These are phyloP conservation scores for Geosiphon pyriformis DNA, from an alignment of 192 early-diverging fungal species.

Conservation along the genomic window DNA sequence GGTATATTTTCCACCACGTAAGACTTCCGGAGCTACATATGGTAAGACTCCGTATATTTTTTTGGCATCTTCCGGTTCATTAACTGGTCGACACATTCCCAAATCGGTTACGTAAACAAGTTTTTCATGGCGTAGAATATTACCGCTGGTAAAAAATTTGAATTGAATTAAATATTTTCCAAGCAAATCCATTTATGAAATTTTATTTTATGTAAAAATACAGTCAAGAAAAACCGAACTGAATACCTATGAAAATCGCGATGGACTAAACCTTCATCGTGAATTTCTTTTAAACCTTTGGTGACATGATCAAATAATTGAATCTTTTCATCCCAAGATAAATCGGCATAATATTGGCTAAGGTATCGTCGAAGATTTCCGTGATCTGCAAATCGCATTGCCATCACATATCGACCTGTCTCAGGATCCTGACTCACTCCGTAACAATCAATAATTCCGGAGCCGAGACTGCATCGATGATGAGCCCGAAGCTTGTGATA, in stretches of 20 bases:
- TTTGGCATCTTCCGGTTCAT: slow-evolving; percentile 4
- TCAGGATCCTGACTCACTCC: slow-evolving; percentile 19
- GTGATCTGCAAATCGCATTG: slow-evolving; percentile 21
- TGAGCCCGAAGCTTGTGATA: slow-evolving; percentile 14
- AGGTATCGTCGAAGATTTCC: slow-evolving; percentile 11
- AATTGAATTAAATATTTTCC: too few relatives aligned
- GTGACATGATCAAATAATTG: slow-evolving; percentile 10
- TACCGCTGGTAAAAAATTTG: slow-evolving; percentile 2
- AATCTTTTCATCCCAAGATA: slow-evolving; percentile 21
- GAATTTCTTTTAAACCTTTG: slow-evolving; percentile 15
- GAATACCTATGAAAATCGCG: slow-evolving; percentile 22
- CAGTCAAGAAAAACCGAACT: too few relatives aligned
- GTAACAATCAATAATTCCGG: slow-evolving; percentile 20
- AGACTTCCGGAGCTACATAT: slow-evolving; percentile 17
- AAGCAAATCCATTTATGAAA: too few relatives aligned
- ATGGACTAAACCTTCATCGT: slow-evolving; percentile 15
- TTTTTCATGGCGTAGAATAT: slow-evolving; percentile 20
- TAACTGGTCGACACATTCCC: slow-evolving; percentile 22
- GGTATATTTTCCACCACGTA: slow-evolving; percentile 2
- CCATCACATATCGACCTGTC: slow-evolving; percentile 14
- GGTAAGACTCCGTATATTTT: slow-evolving; percentile 12
- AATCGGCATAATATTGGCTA: slow-evolving; percentile 11
- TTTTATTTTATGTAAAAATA: too few relatives aligned
- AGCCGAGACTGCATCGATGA: slow-evolving; percentile 21
- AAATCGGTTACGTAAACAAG: slow-evolving; percentile 20